These are phyloP conservation scores for Penicillium fimorum DNA, from an alignment of 495 filamentous ascomycete genomes.

Conservation along the genomic window DNA sequence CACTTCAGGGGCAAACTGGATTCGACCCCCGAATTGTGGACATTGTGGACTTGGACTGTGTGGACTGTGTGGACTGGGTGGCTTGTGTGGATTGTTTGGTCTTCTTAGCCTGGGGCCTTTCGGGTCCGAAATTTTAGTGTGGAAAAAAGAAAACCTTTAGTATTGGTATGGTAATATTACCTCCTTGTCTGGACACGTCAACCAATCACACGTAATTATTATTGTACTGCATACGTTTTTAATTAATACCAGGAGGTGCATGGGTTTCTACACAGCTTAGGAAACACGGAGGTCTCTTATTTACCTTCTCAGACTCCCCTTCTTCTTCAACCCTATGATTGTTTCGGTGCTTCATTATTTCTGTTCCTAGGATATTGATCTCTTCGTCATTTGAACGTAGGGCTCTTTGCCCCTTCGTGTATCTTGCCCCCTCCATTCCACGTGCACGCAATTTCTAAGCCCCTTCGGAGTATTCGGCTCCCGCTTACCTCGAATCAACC, in stretches of 20 bases:
- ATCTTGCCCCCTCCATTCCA: slow-evolving; percentile 21
- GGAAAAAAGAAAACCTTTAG: slow-evolving; percentile 10
- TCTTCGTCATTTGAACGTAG: slow-evolving; percentile 11
- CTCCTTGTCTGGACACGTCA: neutral
- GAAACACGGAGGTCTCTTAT: slow-evolving; percentile 6
- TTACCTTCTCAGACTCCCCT: slow-evolving; percentile 14
- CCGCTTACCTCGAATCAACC: slow-evolving; percentile 12
- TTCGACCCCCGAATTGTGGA: too few species aligned
- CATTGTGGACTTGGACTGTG: too few species aligned
- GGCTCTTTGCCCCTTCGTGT: slow-evolving; percentile 15
- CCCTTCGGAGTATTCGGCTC: slow-evolving; percentile 30
- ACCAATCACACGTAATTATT: neutral
- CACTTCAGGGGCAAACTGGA: too few species aligned
- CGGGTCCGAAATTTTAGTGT: slow-evolving; percentile 9
- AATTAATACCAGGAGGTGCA: slow-evolving; percentile 25
- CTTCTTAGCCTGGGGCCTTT: neutral
- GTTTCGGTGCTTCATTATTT: neutral
- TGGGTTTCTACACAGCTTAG: neutral
- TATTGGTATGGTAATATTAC: slow-evolving; percentile 9
- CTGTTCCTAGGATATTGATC: slow-evolving; percentile 6
- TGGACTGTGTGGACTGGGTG: too few species aligned
- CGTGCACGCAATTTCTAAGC: slow-evolving; percentile 23
- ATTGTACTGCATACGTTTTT: slow-evolving; percentile 4
- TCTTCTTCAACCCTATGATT: slow-evolving; percentile 4
- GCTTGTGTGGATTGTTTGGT: too few species aligned